phyloP scores from a whole-genome alignment of 2,329 filamentous ascomycete species.

The Aspergillus terreus region DNA sequence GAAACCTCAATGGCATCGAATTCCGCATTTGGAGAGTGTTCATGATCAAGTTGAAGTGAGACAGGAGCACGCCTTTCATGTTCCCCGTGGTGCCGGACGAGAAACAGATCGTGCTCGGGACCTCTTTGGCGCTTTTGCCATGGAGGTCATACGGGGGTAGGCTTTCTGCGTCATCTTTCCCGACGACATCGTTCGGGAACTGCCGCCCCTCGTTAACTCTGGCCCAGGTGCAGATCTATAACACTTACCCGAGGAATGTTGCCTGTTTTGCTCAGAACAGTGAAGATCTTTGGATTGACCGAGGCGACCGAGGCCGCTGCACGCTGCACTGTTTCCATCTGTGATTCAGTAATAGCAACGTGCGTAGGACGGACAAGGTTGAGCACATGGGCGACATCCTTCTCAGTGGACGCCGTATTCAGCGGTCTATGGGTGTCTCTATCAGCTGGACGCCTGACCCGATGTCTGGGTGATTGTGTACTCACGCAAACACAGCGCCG shows the following conservation, averaged over 20 bases:
- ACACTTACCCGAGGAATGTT: background rate
- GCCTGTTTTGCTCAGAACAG: slow-evolving; percentile 1
- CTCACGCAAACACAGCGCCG: slow-evolving; percentile 20
- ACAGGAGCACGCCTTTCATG: slow-evolving; percentile 80
- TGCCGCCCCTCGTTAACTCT: background rate
- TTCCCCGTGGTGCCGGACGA: slow-evolving; percentile 79
- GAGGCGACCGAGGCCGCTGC: slow-evolving; percentile 11
- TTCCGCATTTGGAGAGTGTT: slow-evolving; percentile 48
- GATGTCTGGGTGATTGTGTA: background rate
- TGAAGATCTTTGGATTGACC: slow-evolving; percentile 2
- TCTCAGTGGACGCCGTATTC: slow-evolving; percentile 17
- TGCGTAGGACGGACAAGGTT: slow-evolving; percentile 18
- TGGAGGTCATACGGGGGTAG: slow-evolving; percentile 19
- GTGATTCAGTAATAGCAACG: slow-evolving; percentile 18
- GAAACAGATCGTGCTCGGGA: slow-evolving; percentile 45
- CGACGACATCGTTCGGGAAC: slow-evolving; percentile 20
- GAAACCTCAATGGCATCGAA: slow-evolving; percentile 12
- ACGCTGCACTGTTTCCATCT: slow-evolving; percentile 15
- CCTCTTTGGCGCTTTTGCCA: slow-evolving; percentile 15
- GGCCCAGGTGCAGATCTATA: too few relatives aligned
- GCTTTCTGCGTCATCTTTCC: slow-evolving; percentile 6
- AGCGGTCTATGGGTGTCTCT: slow-evolving; percentile 3
- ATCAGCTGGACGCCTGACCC: too few relatives aligned
- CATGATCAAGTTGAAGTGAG: slow-evolving; percentile 71
- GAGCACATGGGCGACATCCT: slow-evolving; percentile 22